These are phyloP conservation scores for Rhodotorula sp. DNA, from an alignment of 1,284 basidiomycete species.

Conservation along the genomic window DNA sequence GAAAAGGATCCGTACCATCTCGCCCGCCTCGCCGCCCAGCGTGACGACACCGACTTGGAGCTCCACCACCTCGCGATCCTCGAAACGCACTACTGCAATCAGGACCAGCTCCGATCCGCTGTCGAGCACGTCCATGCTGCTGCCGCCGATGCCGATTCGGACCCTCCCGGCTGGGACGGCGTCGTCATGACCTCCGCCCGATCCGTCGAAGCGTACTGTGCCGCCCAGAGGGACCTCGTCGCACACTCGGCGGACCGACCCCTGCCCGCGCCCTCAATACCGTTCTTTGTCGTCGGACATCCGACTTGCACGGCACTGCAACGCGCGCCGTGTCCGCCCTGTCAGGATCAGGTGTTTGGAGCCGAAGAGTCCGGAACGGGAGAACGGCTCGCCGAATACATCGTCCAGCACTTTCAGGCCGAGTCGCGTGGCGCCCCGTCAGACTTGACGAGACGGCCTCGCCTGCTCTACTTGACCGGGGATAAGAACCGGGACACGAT, in stretches of 20 bases:
- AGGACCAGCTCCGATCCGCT: slow-evolving; percentile 53
- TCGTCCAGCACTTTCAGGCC: slow-evolving; percentile 50
- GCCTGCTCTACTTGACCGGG: slow-evolving; percentile 68
- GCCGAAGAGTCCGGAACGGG: slow-evolving; percentile 62
- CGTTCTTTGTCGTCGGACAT: slow-evolving; percentile 72
- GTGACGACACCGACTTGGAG: not conserved
- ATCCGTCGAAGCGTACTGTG: slow-evolving; percentile 66
- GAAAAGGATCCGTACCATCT: slow-evolving; percentile 57
- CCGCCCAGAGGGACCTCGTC: slow-evolving; percentile 3
- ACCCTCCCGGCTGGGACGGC: slow-evolving; percentile 53
- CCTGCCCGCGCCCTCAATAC: slow-evolving; percentile 46
- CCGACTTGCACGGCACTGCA: slow-evolving; percentile 48
- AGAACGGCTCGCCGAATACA: slow-evolving; percentile 64
- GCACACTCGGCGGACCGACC: not conserved
- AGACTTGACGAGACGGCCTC: not conserved
- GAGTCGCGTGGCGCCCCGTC: no score
- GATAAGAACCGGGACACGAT: slow-evolving; percentile 76
- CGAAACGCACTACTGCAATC: slow-evolving; percentile 60
- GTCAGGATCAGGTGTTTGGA: slow-evolving; percentile 56
- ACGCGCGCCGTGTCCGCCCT: slow-evolving; percentile 41
- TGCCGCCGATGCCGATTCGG: slow-evolving; percentile 18
- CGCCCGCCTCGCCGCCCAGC: slow-evolving; percentile 8
- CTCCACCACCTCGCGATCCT: slow-evolving; percentile 64
- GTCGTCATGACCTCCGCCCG: slow-evolving; percentile 71
- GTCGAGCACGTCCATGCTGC: slow-evolving; percentile 44